These are phyloP conservation scores for Bruguiera hainesii DNA, from an alignment of 441 rosid genomes.

Conservation along the genomic window DNA sequence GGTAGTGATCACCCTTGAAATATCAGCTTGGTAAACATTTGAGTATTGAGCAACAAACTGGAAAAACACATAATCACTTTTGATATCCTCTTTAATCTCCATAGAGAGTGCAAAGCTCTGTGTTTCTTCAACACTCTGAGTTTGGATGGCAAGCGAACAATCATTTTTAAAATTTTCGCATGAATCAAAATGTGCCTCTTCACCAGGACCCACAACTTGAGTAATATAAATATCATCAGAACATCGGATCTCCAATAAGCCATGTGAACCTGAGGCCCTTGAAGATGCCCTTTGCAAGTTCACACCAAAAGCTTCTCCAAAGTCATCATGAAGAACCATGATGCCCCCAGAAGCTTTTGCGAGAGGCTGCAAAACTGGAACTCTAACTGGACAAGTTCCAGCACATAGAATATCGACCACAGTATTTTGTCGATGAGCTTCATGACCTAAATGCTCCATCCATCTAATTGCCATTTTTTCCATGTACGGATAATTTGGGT, in stretches of 20 bases:
- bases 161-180: conserved; percentile 71
- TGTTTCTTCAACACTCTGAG: conserved; percentile 90
- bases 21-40: conserved; percentile 83
- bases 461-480: conserved; percentile 82
- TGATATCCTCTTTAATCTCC: conserved; percentile 85
- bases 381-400: conserved; percentile 92
- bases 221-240: conserved; percentile 86
- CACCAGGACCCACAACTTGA: conserved; percentile 97
- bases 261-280: conserved; percentile 85
- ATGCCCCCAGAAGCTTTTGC: conserved; percentile 95
- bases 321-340: conserved; percentile 92
- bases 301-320: conserved; percentile 97
- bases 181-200: conserved; percentile 74
- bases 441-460: conserved; percentile 82
- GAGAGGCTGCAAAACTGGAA: conserved; percentile 85
- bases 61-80: conserved; percentile 67
- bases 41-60: conserved; percentile 81
- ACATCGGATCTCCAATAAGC: conserved; percentile 86
- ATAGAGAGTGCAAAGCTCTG: conserved; percentile 85
- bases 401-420: conserved; percentile 94
- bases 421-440: conserved; percentile 69
- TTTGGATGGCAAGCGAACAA: conserved; percentile 65
- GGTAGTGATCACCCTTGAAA: conserved; percentile 78
- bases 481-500: conserved; percentile 81
- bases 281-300: conserved; percentile 91